These are phyloP conservation scores for Hypoxylon sp. DNA, from an alignment of 2,329 filamentous ascomycete genomes.

Conservation along the genomic window DNA sequence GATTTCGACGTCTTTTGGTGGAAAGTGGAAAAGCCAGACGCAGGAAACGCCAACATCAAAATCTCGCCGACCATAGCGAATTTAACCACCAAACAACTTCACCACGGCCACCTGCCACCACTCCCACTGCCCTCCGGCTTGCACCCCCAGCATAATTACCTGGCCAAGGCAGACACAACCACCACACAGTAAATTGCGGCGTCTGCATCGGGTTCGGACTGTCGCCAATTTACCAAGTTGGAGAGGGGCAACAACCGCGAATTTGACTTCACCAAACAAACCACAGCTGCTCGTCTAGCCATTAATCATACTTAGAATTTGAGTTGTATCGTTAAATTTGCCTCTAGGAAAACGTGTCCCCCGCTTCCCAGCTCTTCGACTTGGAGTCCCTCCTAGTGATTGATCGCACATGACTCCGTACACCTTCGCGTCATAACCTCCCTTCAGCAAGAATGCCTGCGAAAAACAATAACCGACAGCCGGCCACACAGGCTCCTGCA, in stretches of 20 bases:
- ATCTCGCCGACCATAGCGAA: conserved; percentile 19
- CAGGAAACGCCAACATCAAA: conserved; percentile 34
- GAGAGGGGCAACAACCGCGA: conserved; percentile 41
- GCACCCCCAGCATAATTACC: conserved; percentile 20
- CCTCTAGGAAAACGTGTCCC: conserved; percentile 21
- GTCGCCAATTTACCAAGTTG: conserved; percentile 40
- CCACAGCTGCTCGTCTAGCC: conserved; percentile 7
- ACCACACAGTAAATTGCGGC: conserved; percentile 22
- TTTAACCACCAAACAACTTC: conserved; percentile 26
- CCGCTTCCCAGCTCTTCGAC: conserved; percentile 35
- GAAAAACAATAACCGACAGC: conserved; percentile 67
- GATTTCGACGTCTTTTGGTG: conserved; percentile 31
- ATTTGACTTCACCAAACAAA: conserved; percentile 28
- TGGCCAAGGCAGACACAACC: conserved; percentile 12
- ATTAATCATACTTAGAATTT: conserved; percentile 19
- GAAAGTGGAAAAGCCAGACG: conserved; percentile 28
- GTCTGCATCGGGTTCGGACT: conserved; percentile 38
- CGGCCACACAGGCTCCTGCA: conserved; percentile 64
- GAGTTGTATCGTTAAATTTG: conserved; percentile 7
- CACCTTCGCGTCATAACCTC: conserved; percentile 28
- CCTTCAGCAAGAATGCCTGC: conserved; percentile 61
- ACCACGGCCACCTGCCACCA: conserved; percentile 21
- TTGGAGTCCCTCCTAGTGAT: conserved; percentile 40
- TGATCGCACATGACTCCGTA: conserved; percentile 46
- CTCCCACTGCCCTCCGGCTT: conserved; percentile 12